phyloP scores from a whole-genome alignment of 495 filamentous ascomycete genomes.

The Pseudotulostoma volvatum region DNA sequence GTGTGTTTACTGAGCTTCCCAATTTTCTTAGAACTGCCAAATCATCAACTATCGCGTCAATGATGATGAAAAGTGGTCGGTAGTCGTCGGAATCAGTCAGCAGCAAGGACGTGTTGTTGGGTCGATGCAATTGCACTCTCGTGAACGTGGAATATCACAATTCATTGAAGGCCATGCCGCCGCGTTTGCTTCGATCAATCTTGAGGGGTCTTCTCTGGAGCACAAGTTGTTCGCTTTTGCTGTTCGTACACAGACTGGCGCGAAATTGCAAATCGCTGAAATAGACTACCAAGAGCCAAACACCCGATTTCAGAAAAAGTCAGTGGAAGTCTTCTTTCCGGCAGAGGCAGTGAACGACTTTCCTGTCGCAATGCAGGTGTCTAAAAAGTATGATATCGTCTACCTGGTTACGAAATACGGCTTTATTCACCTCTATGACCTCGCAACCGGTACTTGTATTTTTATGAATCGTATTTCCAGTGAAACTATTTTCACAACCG shows the following conservation, averaged over 20 bases:
- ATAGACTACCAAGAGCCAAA: conserved; percentile 85
- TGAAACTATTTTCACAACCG: conserved; percentile 95
- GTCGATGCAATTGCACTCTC: conserved; percentile 92
- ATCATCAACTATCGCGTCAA: conserved; percentile 99
- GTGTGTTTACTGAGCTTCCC: no score
- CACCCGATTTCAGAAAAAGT: conserved; percentile 79
- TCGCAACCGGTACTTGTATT: conserved; percentile 91
- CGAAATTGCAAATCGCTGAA: conserved; percentile 96
- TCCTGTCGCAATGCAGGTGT: conserved; percentile 96
- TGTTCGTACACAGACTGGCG: conserved; percentile 68
- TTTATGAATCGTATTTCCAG: conserved; percentile 99
- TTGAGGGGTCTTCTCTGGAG: conserved; percentile 78
- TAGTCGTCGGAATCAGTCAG: conserved; percentile 87
- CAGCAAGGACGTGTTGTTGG: conserved; percentile 86
- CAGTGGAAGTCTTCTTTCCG: conserved; percentile 95
- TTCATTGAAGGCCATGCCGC: conserved; percentile 96
- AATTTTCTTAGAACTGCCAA: conserved; percentile 76
- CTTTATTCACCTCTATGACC: conserved; percentile 96
- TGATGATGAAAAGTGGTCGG: conserved; percentile 95
- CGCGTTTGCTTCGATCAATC: conserved; percentile 73
- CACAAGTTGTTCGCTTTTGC: conserved; percentile 96
- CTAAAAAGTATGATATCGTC: conserved; percentile 83
- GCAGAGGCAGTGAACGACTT: conserved; percentile 90
- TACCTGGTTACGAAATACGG: conserved; percentile 98
- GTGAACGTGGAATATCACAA: conserved; percentile 89